phyloP scores from a whole-genome alignment of 192 early-diverging fungal genomes.

The Pilaira anomala region DNA sequence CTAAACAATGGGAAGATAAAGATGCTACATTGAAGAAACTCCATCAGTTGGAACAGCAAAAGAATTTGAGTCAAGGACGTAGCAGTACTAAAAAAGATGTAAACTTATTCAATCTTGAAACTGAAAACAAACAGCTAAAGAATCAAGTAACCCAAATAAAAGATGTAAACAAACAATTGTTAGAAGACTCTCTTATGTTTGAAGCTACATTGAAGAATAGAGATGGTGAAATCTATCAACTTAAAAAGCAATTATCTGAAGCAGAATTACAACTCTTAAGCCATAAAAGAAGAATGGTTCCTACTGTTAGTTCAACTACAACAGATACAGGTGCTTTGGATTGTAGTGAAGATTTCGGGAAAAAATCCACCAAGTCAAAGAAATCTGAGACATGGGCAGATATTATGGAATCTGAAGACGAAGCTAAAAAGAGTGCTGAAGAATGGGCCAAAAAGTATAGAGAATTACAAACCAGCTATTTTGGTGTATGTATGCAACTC shows the following conservation, averaged over 20 bases:
- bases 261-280: not conserved
- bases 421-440: not conserved
- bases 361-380: not conserved
- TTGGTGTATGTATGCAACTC: not conserved
- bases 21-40: not conserved
- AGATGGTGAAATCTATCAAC: not conserved
- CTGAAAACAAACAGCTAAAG: not conserved
- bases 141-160: not conserved
- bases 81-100: not conserved
- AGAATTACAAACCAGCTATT: not conserved
- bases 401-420: conserved; percentile 15
- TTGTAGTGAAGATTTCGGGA: conserved; percentile 13
- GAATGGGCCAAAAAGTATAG: conserved; percentile 16
- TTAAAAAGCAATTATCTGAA: not conserved
- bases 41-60: not conserved
- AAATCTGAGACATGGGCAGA: conserved; percentile 8
- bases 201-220: not conserved
- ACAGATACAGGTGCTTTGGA: not conserved
- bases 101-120: conserved; percentile 1
- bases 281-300: not conserved
- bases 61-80: not conserved
- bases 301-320: not conserved
- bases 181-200: not conserved
- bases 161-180: conserved; percentile 1
- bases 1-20: conserved; percentile 8